Evolutionary conservation across 352 stramenopile genomes (phyloP).

Genomic region (Phytophthora ramorum): DNA sequence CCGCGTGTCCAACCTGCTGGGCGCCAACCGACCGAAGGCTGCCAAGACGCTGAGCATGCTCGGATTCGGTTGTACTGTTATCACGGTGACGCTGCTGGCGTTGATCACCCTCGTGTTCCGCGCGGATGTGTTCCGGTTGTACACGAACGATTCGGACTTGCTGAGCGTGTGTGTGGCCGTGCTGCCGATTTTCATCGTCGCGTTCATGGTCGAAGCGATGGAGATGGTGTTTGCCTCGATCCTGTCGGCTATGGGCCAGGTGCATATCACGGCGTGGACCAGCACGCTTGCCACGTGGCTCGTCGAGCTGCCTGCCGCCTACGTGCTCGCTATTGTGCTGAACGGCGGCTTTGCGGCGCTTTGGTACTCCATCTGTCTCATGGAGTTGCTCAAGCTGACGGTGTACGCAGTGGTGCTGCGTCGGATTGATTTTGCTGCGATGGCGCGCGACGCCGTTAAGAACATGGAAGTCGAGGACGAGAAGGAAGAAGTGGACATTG

Average conservation of each 20-base stretch:
- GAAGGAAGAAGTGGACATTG: constrained; percentile 28
- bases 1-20: constrained; percentile 34
- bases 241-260: constrained; percentile 34
- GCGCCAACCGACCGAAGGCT: constrained; percentile 33
- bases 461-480: constrained; percentile 40
- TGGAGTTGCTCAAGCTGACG: constrained; percentile 37
- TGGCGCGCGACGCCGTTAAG: constrained; percentile 34
- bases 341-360: constrained; percentile 30
- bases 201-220: constrained; percentile 39
- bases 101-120: constrained; percentile 29
- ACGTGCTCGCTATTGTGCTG: constrained; percentile 30
- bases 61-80: constrained; percentile 31
- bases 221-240: constrained; percentile 42
- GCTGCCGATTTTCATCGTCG: constrained; percentile 35
- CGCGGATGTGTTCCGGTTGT: constrained; percentile 33
- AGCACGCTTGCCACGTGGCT: constrained; percentile 36
- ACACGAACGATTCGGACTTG: constrained; percentile 38
- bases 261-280: constrained; percentile 35
- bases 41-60: constrained; percentile 34
- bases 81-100: constrained; percentile 32
- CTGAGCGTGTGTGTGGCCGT: constrained; percentile 26
- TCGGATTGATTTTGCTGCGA: constrained; percentile 29
- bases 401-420: constrained; percentile 32
- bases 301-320: constrained; percentile 30
- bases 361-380: constrained; percentile 44